Evolutionary conservation across 139 green algal species (phyloP).

Genomic region (Tetradesmus lagerheimii): DNA sequence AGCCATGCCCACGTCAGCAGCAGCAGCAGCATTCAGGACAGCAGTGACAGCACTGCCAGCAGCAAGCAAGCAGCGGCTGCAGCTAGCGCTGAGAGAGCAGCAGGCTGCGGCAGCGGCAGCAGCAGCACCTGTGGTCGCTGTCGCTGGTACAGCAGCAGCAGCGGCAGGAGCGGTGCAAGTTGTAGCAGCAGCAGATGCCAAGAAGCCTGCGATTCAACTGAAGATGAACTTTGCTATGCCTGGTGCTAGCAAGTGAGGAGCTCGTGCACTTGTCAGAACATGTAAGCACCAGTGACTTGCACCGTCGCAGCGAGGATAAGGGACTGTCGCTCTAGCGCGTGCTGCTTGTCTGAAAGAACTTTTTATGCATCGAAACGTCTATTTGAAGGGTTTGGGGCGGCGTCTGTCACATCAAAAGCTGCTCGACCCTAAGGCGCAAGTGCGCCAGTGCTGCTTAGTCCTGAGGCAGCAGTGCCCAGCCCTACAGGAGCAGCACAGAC

Average conservation of each 20-base stretch:
- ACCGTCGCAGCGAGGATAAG: too few relatives aligned
- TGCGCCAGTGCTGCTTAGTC: too few relatives aligned
- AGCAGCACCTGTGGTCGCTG: neutral
- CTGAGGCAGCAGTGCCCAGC: too few relatives aligned
- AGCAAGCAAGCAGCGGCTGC: conserved; percentile 62
- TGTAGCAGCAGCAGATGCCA: neutral
- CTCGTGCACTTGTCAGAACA: too few relatives aligned
- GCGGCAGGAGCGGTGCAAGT: neutral
- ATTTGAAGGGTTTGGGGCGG: too few relatives aligned
- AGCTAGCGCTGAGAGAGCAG: conserved; percentile 55
- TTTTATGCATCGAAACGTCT: too few relatives aligned
- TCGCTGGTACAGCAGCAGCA: neutral
- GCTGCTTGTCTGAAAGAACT: too few relatives aligned
- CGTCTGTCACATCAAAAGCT: too few relatives aligned
- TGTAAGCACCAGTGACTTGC: too few relatives aligned
- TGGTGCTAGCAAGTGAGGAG: conserved; percentile 9
- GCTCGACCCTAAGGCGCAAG: too few relatives aligned
- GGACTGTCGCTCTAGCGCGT: too few relatives aligned
- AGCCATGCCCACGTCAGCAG: conserved; percentile 52
- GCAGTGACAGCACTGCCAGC: conserved; percentile 58
- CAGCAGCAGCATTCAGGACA: conserved; percentile 58
- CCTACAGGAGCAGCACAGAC: too few relatives aligned
- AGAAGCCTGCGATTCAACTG: conserved; percentile 57
- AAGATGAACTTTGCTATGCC: conserved; percentile 58
- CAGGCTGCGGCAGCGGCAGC: neutral